Base-by-base conservation (phyloP, 2,329 filamentous ascomycete species). In the Botrytis squamosa region DNA sequence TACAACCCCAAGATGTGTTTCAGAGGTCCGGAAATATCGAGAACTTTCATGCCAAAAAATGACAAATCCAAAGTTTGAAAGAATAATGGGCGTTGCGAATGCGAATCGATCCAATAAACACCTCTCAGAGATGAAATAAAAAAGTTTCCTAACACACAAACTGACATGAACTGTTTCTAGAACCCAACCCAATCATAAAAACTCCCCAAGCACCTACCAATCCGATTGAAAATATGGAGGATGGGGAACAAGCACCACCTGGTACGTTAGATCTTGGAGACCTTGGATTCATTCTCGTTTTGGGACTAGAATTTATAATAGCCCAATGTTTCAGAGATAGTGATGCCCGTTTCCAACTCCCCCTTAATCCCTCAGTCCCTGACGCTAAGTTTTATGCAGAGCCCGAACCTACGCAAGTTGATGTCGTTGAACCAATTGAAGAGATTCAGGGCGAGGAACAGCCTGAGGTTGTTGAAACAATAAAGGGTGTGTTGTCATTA, bases 211-310 rank as follows among this genome's bases (percentile, higher is more conserved):
- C 49, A 57, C 18, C 66, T 33, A 22, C n/a, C 6, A 52, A 42
- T 6, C 38, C 40, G 14, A 14, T 38, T 42, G 59, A 71, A 29
- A 33, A 25, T 71, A 29, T 71, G 42, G 69, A 38, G 57, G 40
- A 42, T 40, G 36, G 49, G 57, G 40, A 44, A 64, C 55, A 64
- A 62, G 22, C 57, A 52, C 44, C 59, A 64, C 22, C 44, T 38
- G 69, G 69, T 71, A 63, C 29, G 69, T 68, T 55, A 46, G 4
- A 72, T 69, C 70, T 42, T 40, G 62, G 52, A 29, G 14, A 63
- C n/a, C 42, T 73, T 44, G 42, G n/a, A 36, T 49, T 38, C 22
- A n/a, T 64, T 63, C 69, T 71, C 22, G 42, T 38, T 22, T 63
- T 71, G 42, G 25, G 33, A 63, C 57, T 71, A 25, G 55, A 71